Evolutionary conservation across 1,284 basidiomycete species (phyloP).

Genomic region (Trametes polyzona): DNA sequence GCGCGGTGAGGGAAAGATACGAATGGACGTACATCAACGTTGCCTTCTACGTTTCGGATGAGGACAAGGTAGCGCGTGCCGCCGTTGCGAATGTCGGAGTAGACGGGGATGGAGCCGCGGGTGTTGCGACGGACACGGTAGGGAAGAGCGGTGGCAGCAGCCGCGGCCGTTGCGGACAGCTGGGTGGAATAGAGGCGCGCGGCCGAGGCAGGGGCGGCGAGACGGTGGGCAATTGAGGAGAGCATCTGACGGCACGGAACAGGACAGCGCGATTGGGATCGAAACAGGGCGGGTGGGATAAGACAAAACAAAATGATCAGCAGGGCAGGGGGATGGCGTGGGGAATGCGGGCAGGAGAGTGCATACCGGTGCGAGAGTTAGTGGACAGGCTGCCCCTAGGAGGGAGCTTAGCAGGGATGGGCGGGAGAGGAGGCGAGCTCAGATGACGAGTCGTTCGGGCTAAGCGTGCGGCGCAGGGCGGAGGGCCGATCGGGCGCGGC

Average conservation of each 20-base stretch:
- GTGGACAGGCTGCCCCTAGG: background rate
- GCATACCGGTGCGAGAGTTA: background rate
- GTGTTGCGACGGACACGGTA: constrained; percentile 70
- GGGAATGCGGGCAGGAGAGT: background rate
- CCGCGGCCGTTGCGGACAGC: constrained; percentile 9
- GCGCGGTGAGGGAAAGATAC: constrained; percentile 11
- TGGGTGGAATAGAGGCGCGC: constrained; percentile 18
- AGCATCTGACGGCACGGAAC: constrained; percentile 15
- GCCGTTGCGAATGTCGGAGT: constrained; percentile 69
- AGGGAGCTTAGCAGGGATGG: no score
- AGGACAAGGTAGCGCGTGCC: constrained; percentile 56
- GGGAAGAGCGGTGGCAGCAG: constrained; percentile 32
- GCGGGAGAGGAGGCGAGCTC: background rate
- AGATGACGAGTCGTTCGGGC: background rate
- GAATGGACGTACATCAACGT: constrained; percentile 41
- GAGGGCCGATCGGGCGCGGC: background rate
- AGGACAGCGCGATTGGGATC: background rate
- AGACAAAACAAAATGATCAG: background rate
- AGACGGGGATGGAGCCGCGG: constrained; percentile 69
- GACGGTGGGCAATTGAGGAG: constrained; percentile 14
- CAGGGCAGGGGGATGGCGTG: background rate
- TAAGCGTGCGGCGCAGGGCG: background rate
- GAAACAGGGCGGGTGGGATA: background rate
- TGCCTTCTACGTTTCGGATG: constrained; percentile 53
- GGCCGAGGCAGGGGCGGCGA: constrained; percentile 7